A percentile compares a stretch with the other conserved stretches of the same genome.
These are phyloP conservation scores for Trypanosoma congolense DNA, from an alignment of 208 protist species.

Conservation along the genomic window DNA sequence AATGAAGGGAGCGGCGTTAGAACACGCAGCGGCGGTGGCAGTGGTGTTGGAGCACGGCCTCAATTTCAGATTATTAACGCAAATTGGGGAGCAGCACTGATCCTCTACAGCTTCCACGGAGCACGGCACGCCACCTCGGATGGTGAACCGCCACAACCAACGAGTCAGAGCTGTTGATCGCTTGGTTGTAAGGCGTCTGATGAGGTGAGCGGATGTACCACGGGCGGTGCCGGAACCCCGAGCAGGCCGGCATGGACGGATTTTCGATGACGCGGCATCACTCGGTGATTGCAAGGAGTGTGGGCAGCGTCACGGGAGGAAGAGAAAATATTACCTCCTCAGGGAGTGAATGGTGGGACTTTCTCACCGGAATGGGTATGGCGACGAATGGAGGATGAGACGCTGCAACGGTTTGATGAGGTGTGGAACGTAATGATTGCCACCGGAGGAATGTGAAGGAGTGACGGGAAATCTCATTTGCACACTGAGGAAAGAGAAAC, in stretches of 20 bases:
- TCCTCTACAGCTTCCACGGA: slow-evolving; percentile 1
- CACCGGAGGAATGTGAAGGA: background rate
- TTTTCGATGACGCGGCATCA: slow-evolving; percentile 2
- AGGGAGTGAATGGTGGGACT: background rate
- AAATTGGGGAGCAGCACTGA: slow-evolving; percentile 6
- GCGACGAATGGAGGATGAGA: background rate
- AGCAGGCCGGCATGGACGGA: background rate
- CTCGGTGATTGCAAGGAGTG: background rate
- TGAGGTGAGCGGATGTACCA: background rate
- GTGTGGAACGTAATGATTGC: slow-evolving; percentile 5
- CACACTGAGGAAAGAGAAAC: background rate
- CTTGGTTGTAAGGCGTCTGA: background rate
- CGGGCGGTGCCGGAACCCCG: background rate
- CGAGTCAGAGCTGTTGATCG: background rate
- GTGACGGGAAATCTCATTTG: background rate
- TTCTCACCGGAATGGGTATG: background rate
- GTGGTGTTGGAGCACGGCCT: slow-evolving; percentile 1
- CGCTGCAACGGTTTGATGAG: slow-evolving; percentile 1
- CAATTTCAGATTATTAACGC: slow-evolving; percentile 2
- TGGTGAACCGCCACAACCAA: background rate
- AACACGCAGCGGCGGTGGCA: background rate
- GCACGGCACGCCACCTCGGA: background rate
- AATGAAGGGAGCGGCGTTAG: slow-evolving; percentile 9
- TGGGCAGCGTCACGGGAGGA: background rate
- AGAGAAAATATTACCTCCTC: background rate